Evolutionary conservation across 257 asterid species (phyloP), one percentile per base, ranked within the genome.

Genomic region (Echites panduratus): DNA sequence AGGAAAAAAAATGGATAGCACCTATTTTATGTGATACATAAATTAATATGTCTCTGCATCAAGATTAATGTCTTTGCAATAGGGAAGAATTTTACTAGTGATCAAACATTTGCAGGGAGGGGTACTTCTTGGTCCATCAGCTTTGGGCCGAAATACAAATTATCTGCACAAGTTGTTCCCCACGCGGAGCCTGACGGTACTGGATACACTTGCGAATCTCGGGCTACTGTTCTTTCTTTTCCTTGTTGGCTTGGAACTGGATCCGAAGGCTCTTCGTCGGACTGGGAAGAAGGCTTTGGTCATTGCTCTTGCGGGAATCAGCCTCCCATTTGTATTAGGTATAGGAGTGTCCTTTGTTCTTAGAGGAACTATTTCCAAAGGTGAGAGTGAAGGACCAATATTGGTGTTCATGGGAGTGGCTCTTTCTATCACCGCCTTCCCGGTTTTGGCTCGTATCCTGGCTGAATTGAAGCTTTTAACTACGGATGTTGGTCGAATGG

Each of bases 391-490:
- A 54, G 82, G 72, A n/a, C 79, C 82, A 0, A 65, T 77, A 71
- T 66, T 81, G 35, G 78, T 81, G 19, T 81, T 81, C 77, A 81
- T 81, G 85, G 85, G 85, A 7, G 81, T 77, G 5, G 81, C 77
- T 17, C 77, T 77, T 45, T 77, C 77, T 20, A 70, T 72, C 22
- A 77, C 81, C 3, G 77, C 81, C 56, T 77, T 77, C 29, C 81
- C 81, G 12, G 81, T 77, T 43, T 70, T 78, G 70, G 82, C 82
- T 14, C 76, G 82, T 27, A 78, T 78, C 19, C 70, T 78, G 1
- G 82, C 82, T 4, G 79, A 78, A 63, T 40, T 78, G 27, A 78
- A 78, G 54, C 75, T 78, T 22, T 58, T 78, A 10, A 78, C 77
- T 58, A 73, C 79, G 6, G 75, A 73, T 53, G 70, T 78, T 52